These are phyloP conservation scores for Kwoniella mangroviensis DNA, from an alignment of 768 basidiomycete species.

Conservation along the genomic window DNA sequence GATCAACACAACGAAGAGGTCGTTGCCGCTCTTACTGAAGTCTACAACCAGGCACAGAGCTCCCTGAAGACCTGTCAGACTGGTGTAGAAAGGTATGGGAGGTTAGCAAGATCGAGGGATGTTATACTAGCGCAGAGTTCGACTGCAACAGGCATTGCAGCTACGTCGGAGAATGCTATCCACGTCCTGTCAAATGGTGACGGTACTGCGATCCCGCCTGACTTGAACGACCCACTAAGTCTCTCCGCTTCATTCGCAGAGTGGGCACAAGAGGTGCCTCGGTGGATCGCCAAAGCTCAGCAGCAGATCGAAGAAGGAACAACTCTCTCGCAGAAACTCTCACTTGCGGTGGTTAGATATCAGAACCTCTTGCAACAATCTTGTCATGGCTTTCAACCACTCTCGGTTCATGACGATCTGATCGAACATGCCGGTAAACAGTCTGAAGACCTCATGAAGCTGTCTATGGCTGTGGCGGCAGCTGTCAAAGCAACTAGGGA, in stretches of 20 bases:
- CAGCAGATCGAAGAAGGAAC: background rate
- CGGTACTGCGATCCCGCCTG: background rate
- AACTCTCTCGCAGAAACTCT: background rate
- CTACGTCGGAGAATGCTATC: background rate
- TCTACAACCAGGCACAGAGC: constrained; percentile 1
- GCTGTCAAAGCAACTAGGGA: background rate
- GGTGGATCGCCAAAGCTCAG: background rate
- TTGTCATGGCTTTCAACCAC: background rate
- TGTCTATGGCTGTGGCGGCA: background rate
- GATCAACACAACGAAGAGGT: constrained; percentile 17
- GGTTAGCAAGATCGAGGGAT: constrained; percentile 1
- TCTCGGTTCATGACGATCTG: background rate
- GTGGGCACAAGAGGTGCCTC: background rate
- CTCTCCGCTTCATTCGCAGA: background rate
- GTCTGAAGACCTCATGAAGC: background rate
- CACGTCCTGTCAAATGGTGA: background rate
- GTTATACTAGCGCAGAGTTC: background rate
- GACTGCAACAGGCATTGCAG: background rate
- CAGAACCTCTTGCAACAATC: constrained; percentile 2
- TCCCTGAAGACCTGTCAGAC: background rate
- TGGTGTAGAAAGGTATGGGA: constrained; percentile 28
- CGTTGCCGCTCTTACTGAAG: constrained; percentile 2
- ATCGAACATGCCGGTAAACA: background rate
- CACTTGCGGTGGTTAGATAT: constrained; percentile 10
- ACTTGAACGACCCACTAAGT: background rate